Evolutionary conservation across 2,329 filamentous ascomycete species (phyloP), one percentile per base, ranked within the genome.

Genomic region (Chrysoporthe puriensis): DNA sequence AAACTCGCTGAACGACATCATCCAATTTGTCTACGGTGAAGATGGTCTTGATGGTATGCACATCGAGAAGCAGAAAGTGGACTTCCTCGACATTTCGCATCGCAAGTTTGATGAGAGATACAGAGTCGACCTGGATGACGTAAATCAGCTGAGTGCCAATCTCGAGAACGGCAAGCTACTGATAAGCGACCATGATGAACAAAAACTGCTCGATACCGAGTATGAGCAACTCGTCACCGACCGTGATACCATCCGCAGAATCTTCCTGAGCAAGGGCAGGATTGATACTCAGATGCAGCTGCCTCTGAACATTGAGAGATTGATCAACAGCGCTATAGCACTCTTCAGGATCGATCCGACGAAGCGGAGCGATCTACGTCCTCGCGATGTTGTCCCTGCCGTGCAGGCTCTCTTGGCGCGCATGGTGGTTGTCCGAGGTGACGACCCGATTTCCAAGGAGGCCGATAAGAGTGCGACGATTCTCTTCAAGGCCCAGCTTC

Each of bases 1-100:
- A 69, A 99, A 99, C 80, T 99, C 96, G 2, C 85, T 98, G 57
- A 96, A 96, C 58, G 96, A 99, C 74, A 91, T 99, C 71, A 90
- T 99, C 65, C 95, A 99, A 76, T 99, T 99, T 82, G 86, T 97
- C 70, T 99, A 99, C 73, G 96, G 96, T 76, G 96, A 99, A 78
- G 96, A 99, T 79, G 96, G 96, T 75, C 86, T 98, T 8, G 96
- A 99, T 78, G 96, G 92, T 76, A 91, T 92, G 72, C 88, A 91
- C 78, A 98, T 99, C 67, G 96, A 99, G 82, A 93, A 94, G 74
- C 96, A 99, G 79, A 88, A 88, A 65, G 88, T 99, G 71, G 93
- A 97, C 74, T 90, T 92, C 76, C 91, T 98, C 77, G 91, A 90
- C 72, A 89, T 93, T 78, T 93, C 93, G 1, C 85, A 93, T 73